These are phyloP conservation scores for Kockiozyma suomiensis DNA, from an alignment of 805 yeast genomes.

Conservation along the genomic window DNA sequence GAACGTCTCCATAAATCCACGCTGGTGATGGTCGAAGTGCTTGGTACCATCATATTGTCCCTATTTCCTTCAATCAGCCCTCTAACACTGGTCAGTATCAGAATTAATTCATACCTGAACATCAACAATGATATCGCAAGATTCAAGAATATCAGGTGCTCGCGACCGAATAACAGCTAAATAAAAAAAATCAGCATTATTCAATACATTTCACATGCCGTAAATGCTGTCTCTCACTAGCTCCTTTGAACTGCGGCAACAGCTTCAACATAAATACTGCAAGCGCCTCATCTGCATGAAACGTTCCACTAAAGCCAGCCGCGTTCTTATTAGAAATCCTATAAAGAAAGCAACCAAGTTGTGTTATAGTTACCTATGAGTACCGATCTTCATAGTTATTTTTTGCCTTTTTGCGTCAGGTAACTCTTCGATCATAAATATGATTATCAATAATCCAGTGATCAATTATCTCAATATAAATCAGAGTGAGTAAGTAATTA, in stretches of 20 bases:
- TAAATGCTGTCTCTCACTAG: constrained; percentile 41
- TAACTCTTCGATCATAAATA: background rate
- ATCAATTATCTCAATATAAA: too few relatives aligned
- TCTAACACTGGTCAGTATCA: too few relatives aligned
- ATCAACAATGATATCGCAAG: constrained; percentile 89
- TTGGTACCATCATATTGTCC: constrained; percentile 86
- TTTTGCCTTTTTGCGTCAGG: constrained; percentile 19
- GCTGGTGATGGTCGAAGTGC: constrained; percentile 94
- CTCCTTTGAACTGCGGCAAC: constrained; percentile 66
- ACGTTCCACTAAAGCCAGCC: constrained; percentile 83
- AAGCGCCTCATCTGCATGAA: constrained; percentile 95
- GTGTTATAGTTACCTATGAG: constrained; percentile 23
- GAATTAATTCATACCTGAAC: constrained; percentile 64
- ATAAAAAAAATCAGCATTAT: background rate
- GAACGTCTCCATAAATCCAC: constrained; percentile 82
- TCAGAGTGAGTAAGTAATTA: too few relatives aligned
- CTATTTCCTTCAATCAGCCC: background rate
- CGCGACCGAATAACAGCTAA: constrained; percentile 74
- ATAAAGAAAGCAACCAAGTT: too few relatives aligned
- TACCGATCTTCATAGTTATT: constrained; percentile 32
- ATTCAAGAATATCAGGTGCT: constrained; percentile 78
- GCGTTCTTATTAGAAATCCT: too few relatives aligned
- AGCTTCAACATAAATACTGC: constrained; percentile 84
- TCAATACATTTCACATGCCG: background rate
- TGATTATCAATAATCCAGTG: background rate